A percentile compares a stretch with the other conserved stretches of the same genome.
Evolutionary conservation across 176 grass and related monocot species (phyloP).

Genomic region (Oryza australiensis): DNA sequence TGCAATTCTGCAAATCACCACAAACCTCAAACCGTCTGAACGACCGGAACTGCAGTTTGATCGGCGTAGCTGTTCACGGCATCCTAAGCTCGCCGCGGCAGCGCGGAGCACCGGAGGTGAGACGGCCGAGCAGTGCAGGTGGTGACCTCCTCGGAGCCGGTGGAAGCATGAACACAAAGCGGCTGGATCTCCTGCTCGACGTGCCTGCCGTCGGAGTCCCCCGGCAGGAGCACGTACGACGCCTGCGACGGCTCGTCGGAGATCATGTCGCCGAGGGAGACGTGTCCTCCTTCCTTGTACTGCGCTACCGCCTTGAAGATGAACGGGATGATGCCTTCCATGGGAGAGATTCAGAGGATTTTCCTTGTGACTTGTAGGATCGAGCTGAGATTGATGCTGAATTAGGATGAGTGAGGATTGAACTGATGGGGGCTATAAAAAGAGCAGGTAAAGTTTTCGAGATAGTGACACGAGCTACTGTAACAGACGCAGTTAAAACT

Average conservation of each 20-base stretch:
- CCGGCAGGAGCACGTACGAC: conserved; percentile 47
- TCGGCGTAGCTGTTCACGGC: not conserved
- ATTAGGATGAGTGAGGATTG: not conserved
- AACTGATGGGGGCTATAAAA: conserved; percentile 39
- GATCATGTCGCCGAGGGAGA: conserved; percentile 28
- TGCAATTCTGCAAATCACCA: not conserved
- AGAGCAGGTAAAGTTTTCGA: conserved; percentile 28
- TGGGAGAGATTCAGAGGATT: conserved; percentile 27
- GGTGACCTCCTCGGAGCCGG: not conserved
- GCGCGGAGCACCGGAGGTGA: conserved; percentile 35
- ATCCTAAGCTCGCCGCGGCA: conserved; percentile 29
- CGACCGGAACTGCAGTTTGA: not conserved
- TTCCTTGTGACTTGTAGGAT: not conserved
- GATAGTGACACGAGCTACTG: conserved; percentile 20
- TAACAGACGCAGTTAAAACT: not conserved
- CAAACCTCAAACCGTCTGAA: not conserved
- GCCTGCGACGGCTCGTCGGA: conserved; percentile 36
- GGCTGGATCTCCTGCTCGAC: conserved; percentile 17
- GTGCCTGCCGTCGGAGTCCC: conserved; percentile 33
- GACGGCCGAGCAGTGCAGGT: conserved; percentile 28
- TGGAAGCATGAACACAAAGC: not conserved
- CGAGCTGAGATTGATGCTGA: not conserved
- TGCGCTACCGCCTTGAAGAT: conserved; percentile 61
- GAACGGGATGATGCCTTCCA: conserved; percentile 79
- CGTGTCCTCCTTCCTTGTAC: conserved; percentile 37